A percentile compares a stretch with the other conserved stretches of the same genome.
Conservation (phyloP, 345 rosid genomes). For the Eucalyptus globulus region DNA sequence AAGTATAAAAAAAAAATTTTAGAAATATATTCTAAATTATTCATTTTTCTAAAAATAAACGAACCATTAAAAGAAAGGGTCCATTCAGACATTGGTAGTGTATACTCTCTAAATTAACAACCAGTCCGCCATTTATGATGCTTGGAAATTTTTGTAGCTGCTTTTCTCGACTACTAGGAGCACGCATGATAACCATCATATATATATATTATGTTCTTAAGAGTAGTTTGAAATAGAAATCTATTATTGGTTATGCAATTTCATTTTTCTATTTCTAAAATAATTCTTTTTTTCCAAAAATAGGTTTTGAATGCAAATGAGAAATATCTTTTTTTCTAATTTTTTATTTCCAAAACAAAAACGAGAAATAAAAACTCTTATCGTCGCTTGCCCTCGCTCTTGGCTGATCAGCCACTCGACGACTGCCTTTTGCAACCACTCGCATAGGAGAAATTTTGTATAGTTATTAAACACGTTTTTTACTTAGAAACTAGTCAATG, state of each 20-base stretch:
- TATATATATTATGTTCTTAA: rapidly evolving
- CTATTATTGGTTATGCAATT: not conserved
- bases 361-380: rapidly evolving
- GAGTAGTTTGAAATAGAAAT: not conserved
- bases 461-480: rapidly evolving
- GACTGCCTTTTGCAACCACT: rapidly evolving
- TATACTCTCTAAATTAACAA: too few species aligned
- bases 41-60: too few species aligned
- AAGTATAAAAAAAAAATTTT: not conserved
- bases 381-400: rapidly evolving
- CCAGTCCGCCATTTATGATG: not conserved
- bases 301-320: not conserved
- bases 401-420: rapidly evolving
- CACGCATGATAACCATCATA: rapidly evolving
- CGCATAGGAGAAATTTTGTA: rapidly evolving
- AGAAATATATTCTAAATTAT: too few species aligned
- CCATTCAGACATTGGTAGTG: not conserved
- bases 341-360: rapidly evolving
- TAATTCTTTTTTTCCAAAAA: not conserved
- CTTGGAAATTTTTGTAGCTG: not conserved
- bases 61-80: too few species aligned
- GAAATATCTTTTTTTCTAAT: not conserved
- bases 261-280: not conserved
- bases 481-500: rapidly evolving
- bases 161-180: not conserved